A percentile compares a stretch with the other conserved stretches of the same genome.
Evolutionary conservation across 805 yeast species (phyloP).

Genomic region (Candida ascalaphidarum): DNA sequence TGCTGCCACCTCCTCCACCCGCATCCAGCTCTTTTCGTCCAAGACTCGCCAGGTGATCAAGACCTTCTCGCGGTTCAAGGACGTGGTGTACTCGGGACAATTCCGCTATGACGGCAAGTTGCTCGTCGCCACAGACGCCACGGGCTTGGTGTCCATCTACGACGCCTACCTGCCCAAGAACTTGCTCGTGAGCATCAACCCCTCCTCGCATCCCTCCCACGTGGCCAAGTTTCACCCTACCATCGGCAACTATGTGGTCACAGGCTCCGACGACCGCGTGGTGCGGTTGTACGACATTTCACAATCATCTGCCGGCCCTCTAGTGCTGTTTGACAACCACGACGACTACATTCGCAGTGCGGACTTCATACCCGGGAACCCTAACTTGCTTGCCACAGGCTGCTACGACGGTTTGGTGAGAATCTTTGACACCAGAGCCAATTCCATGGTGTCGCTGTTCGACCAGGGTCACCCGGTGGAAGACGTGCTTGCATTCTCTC

Average conservation of each 20-base stretch:
- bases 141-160: conserved; percentile 85
- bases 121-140: conserved; percentile 89
- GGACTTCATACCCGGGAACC: conserved; percentile 63
- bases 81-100: conserved; percentile 86
- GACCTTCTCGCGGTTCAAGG: conserved; percentile 83
- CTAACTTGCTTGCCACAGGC: conserved; percentile 82
- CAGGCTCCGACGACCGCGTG: conserved; percentile 87
- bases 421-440: conserved; percentile 68
- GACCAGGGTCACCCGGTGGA: conserved; percentile 78
- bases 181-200: conserved; percentile 69
- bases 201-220: conserved; percentile 83
- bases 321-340: conserved; percentile 58
- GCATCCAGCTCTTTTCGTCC: conserved; percentile 90
- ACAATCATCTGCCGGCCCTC: conserved; percentile 60
- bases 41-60: conserved; percentile 86
- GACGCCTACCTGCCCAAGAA: conserved; percentile 78
- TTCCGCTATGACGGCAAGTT: conserved; percentile 87
- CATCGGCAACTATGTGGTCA: conserved; percentile 61
- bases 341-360: conserved; percentile 85
- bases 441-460: conserved; percentile 53
- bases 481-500: conserved; percentile 63
- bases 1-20: conserved; percentile 85
- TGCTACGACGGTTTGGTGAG: conserved; percentile 87
- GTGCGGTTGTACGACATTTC: conserved; percentile 86
- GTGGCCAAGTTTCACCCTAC: conserved; percentile 88